Evolutionary conservation across 2,329 filamentous ascomycete genomes (phyloP), one percentile per base, ranked within the genome.

Genomic region (Ceratocystis variospora): DNA sequence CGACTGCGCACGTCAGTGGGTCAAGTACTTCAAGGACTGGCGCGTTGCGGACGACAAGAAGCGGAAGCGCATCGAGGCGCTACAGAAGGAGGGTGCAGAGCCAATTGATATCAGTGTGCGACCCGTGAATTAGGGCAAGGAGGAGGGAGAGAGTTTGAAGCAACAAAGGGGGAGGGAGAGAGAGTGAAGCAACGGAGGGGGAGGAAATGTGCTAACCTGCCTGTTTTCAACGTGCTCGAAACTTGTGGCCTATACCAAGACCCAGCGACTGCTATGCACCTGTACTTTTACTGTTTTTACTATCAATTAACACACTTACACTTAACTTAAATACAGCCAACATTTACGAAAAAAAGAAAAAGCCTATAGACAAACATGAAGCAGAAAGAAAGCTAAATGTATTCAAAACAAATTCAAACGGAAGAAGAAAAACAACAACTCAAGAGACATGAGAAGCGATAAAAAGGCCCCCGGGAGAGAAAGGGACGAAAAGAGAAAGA

Each of bases 11-110:
- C 82, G 80, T 68, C 92, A 91, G 74, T 99, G 94, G 94, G 94
- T 96, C 68, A 90, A 91, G 77, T 97, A 99, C 77, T 99, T 99
- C 78, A 96, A 97, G 80, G 92, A 96, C 77, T 88, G 91, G 78
- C 83, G 94, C 72, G 90, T 97, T 45, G 93, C 95, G 77, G 94
- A 99, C 71, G 83, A 89, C 73, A 89, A 96, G 72, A 90, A 93
- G 76, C 87, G 89, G 73, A 80, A 86, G 76, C 88, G 90, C 28
- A 79, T 96, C 70, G 87, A 88, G 71, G 84, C 85, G 73, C 83
- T 96, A 71, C 81, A 87, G 73, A 81, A 80, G 61, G 87, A 93
- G 74, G 88, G 88, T 69, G 89, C 88, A 12, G 79, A 63, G 59
- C 59, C 63, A 48, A 68, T 68, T 50, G 63, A 65, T 33, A 37